Evolutionary conservation across 148 eudicot species (phyloP).

Genomic region (Camellia granthamiana): DNA sequence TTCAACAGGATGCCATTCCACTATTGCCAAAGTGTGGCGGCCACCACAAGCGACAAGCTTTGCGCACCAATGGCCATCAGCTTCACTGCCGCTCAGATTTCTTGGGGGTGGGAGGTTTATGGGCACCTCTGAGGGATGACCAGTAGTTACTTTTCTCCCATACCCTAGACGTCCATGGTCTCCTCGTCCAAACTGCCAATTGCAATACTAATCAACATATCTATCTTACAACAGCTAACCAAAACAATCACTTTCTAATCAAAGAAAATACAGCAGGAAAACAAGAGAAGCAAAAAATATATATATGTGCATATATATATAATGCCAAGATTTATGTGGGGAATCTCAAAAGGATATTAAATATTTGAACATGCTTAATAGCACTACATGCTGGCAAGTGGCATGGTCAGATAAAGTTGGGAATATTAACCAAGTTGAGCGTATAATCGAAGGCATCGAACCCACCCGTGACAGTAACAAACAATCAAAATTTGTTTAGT

Average conservation of each 20-base stretch:
- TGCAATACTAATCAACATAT: neutral
- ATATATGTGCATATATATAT: neutral
- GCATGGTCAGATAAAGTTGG: neutral
- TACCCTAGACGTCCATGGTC: conserved; percentile 99
- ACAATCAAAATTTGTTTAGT: neutral
- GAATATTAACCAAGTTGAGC: neutral
- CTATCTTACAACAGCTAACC: neutral
- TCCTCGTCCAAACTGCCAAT: conserved; percentile 82
- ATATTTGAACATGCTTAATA: neutral
- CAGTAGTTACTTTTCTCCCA: conserved; percentile 79
- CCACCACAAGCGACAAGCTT: conserved; percentile 92
- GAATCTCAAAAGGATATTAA: neutral
- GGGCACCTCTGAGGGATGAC: conserved; percentile 89
- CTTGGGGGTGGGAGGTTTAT: conserved; percentile 65
- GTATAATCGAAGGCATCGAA: neutral
- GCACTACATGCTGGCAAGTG: neutral
- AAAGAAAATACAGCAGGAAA: neutral
- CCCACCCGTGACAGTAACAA: neutral
- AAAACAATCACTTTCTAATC: neutral
- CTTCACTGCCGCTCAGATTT: conserved; percentile 21
- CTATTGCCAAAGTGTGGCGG: conserved; percentile 82
- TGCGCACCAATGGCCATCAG: conserved; percentile 69
- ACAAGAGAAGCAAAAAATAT: neutral
- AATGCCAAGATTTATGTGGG: neutral
- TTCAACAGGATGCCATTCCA: conserved; percentile 52